Percentiles rank a stretch among this genome's conserved stretches.
phyloP scores from a whole-genome alignment of 176 grass and related monocot genomes.

The Eleusine indica region DNA sequence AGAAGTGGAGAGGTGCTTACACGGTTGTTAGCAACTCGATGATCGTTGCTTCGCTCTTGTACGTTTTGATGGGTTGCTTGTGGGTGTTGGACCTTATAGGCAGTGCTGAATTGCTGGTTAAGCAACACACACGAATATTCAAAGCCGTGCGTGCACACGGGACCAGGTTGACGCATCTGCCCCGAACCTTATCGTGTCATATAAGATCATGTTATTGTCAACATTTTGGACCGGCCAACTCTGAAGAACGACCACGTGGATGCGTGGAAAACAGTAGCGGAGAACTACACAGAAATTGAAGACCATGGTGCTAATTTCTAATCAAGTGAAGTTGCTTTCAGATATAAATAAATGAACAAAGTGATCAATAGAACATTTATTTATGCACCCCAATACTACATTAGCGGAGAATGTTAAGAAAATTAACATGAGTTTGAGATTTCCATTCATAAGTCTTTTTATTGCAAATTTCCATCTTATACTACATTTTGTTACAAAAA shows the following conservation, averaged over 20 bases:
- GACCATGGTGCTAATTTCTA: too few species aligned
- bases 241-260: not conserved
- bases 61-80: not conserved
- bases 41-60: not conserved
- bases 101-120: not conserved
- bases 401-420: too few species aligned
- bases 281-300: too few species aligned
- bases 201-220: conserved; percentile 6
- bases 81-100: not conserved
- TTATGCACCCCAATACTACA: too few species aligned
- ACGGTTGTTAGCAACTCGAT: not conserved
- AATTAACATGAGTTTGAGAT: too few species aligned
- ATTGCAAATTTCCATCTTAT: too few species aligned
- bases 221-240: conserved; percentile 25
- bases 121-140: not conserved
- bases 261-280: not conserved
- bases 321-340: not conserved
- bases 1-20: not conserved
- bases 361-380: too few species aligned
- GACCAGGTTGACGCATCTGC: not conserved
- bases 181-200: not conserved
- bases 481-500: too few species aligned
- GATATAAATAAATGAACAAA: not conserved
- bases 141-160: not conserved
- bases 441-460: too few species aligned